Percentiles rank a stretch among this genome's conserved stretches.
These are phyloP conservation scores for Chrysanthemum seticuspe DNA, from an alignment of 129 eudicot species.

Conservation along the genomic window DNA sequence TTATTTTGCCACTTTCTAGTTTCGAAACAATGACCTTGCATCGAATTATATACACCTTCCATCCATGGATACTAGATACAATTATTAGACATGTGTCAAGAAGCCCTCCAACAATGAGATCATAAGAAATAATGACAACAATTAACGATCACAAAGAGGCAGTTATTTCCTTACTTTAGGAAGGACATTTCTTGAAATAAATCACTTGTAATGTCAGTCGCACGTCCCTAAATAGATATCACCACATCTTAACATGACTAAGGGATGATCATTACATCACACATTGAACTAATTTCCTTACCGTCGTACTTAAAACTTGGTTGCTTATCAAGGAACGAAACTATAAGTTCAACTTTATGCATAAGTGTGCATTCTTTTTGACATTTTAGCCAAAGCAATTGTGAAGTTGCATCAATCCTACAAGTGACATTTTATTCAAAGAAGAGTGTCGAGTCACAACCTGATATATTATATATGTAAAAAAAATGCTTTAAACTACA, in stretches of 20 bases:
- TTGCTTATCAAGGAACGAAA: not conserved
- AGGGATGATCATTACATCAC: not conserved
- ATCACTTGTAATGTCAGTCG: not conserved
- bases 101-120: not conserved
- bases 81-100: not conserved
- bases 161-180: not conserved
- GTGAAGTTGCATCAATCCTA: not conserved
- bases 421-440: not conserved
- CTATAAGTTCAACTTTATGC: not conserved
- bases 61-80: not conserved
- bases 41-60: slow-evolving; percentile 6
- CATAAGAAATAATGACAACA: not conserved
- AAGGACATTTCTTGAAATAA: not conserved
- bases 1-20: slow-evolving; percentile 1
- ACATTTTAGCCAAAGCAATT: not conserved
- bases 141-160: not conserved
- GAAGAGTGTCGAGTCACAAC: too few species aligned
- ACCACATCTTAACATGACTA: not conserved
- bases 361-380: not conserved
- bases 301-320: not conserved
- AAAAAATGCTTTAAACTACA: not conserved
- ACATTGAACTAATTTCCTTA: not conserved
- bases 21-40: not conserved
- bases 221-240: slow-evolving; percentile 1
- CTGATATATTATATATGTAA: too few species aligned